Conservation (phyloP, 495 filamentous ascomycete species). For the Xylaria intraflava region DNA sequence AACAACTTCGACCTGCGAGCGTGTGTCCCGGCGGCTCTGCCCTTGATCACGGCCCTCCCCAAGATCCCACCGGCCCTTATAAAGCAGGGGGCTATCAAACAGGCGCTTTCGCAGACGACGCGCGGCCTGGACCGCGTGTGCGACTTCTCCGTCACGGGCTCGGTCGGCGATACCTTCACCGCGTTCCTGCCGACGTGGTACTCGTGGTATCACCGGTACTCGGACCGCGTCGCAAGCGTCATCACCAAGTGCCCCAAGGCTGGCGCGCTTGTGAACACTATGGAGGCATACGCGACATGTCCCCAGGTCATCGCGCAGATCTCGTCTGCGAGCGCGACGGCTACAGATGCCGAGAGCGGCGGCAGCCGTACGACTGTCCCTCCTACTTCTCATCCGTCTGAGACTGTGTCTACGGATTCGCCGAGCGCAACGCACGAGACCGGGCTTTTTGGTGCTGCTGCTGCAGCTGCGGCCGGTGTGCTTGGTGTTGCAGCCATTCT, state of each 20-base stretch:
- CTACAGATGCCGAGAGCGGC: background rate
- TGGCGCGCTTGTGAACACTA: background rate
- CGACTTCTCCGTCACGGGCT: constrained; percentile 9
- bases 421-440: background rate
- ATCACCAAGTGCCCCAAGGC: constrained; percentile 4
- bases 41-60: constrained; percentile 5
- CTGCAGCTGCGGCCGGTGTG: constrained; percentile 5
- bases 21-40: constrained; percentile 5
- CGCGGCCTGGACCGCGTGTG: constrained; percentile 4
- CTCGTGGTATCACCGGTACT: constrained; percentile 8
- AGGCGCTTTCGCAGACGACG: constrained; percentile 10
- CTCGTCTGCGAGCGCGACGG: background rate
- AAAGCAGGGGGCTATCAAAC: background rate
- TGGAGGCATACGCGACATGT: constrained; percentile 12
- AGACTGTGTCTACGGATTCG: background rate
- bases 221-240: background rate
- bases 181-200: constrained; percentile 10
- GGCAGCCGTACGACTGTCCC: background rate
- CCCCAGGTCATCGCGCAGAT: constrained; percentile 4
- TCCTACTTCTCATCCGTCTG: background rate
- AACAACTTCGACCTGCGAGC: constrained; percentile 7
- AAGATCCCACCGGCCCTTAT: constrained; percentile 7
- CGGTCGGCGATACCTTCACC: constrained; percentile 6
- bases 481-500: constrained; percentile 7
- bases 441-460: constrained; percentile 5